A percentile compares a stretch with the other conserved stretches of the same genome.
Evolutionary conservation across 345 rosid species (phyloP).

Genomic region (Citrus trifoliata): DNA sequence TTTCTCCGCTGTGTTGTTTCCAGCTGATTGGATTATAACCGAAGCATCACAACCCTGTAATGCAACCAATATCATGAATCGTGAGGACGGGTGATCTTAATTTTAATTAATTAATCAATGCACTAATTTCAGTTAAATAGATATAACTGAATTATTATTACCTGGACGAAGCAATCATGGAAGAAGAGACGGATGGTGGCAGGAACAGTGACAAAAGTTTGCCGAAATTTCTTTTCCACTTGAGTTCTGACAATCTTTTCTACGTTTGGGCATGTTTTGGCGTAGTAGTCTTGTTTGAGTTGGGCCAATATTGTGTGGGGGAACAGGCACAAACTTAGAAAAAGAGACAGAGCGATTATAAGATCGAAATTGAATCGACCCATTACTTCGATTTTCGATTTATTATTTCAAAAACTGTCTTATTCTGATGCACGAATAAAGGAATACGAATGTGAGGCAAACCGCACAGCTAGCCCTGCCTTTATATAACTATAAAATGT

Average conservation of each 20-base stretch:
- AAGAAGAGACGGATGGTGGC: conserved; percentile 85
- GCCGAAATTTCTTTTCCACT: conserved; percentile 41
- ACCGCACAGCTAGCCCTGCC: background rate
- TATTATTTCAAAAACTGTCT: background rate
- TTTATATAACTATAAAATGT: background rate
- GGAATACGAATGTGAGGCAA: background rate
- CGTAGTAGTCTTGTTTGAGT: conserved; percentile 51
- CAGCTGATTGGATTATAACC: conserved; percentile 49
- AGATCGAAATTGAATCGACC: conserved; percentile 20
- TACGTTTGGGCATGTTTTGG: conserved; percentile 58
- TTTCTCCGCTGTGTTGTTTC: conserved; percentile 66
- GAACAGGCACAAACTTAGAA: conserved; percentile 38
- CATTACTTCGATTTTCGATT: background rate
- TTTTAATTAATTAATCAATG: too few species aligned
- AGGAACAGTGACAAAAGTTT: conserved; percentile 73
- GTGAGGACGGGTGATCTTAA: too few species aligned
- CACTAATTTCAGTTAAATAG: too few species aligned
- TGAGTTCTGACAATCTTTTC: conserved; percentile 53
- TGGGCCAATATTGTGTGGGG: conserved; percentile 53
- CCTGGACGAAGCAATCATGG: conserved; percentile 85
- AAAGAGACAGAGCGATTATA: conserved; percentile 33
- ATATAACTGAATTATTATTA: conserved; percentile 1
- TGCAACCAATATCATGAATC: background rate
- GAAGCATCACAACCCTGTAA: conserved; percentile 83
- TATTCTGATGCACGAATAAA: background rate